Evolutionary conservation across 306 rosid genomes (phyloP).

Genomic region (Ammopiptanthus mongolicus): DNA sequence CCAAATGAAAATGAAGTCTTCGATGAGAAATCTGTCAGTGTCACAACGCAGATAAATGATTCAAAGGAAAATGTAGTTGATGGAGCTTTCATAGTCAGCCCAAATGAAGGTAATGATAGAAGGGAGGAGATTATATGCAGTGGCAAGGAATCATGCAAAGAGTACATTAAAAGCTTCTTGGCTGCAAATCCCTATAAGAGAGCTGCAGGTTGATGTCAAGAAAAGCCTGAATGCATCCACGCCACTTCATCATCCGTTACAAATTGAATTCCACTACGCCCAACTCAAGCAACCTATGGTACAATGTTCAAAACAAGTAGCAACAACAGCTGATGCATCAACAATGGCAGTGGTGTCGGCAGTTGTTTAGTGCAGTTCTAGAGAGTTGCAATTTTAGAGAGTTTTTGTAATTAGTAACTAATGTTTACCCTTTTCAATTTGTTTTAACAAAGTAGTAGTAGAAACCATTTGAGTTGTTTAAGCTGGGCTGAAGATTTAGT

Average conservation of each 20-base stretch:
- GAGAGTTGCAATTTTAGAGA: too few relatives aligned
- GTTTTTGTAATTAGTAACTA: not conserved
- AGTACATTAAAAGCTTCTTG: conserved; percentile 74
- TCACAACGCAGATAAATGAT: conserved; percentile 16
- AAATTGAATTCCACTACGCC: conserved; percentile 65
- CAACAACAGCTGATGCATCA: not conserved
- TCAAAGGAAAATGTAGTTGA: conserved; percentile 35
- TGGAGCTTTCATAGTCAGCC: too few relatives aligned
- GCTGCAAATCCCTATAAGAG: conserved; percentile 82
- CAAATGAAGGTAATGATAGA: too few relatives aligned
- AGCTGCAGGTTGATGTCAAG: conserved; percentile 62
- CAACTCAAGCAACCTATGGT: conserved; percentile 1
- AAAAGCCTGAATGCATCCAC: conserved; percentile 59
- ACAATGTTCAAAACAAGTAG: not conserved
- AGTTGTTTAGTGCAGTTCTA: not conserved
- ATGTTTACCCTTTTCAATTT: not conserved
- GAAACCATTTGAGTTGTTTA: not conserved
- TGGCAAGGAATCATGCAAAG: conserved; percentile 74
- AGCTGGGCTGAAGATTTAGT: not conserved
- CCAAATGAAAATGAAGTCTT: conserved; percentile 23
- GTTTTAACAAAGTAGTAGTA: not conserved
- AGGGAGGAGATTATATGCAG: conserved; percentile 39
- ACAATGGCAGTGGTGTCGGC: not conserved
- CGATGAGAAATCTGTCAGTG: conserved; percentile 38
- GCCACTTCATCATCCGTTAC: conserved; percentile 63